Percentiles rank a stretch among this genome's conserved stretches.
These are phyloP conservation scores for Trichoderma endophyticum DNA, from an alignment of 2,329 filamentous ascomycete species.

Conservation along the genomic window DNA sequence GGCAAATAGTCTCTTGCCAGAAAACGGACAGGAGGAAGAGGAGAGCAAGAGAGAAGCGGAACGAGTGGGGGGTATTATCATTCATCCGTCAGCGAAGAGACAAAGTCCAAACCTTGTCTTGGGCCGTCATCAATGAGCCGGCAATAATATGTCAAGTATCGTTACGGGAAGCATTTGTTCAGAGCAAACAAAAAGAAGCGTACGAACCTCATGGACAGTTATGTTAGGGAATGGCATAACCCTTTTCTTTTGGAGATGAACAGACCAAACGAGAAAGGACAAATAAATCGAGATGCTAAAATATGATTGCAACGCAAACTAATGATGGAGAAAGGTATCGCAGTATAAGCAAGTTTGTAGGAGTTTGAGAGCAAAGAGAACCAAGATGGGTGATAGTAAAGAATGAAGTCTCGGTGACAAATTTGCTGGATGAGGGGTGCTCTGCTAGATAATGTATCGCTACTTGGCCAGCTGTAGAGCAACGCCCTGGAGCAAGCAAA, in stretches of 20 bases:
- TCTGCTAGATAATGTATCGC: constrained; percentile 16
- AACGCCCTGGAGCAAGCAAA: constrained; percentile 9
- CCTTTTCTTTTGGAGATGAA: neutral
- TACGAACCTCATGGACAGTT: constrained; percentile 19
- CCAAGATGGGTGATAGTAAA: neutral
- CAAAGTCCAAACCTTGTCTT: constrained; percentile 15
- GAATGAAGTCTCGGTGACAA: constrained; percentile 14
- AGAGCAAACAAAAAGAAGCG: neutral
- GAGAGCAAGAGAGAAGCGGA: neutral
- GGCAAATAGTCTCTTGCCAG: constrained; percentile 9
- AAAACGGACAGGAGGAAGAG: neutral
- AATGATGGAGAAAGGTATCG: neutral
- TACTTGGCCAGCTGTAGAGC: constrained; percentile 10
- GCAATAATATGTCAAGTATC: neutral
- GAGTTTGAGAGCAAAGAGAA: neutral
- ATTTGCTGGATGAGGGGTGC: constrained; percentile 6
- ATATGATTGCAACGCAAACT: constrained; percentile 2
- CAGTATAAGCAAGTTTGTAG: neutral
- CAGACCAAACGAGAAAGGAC: constrained; percentile 6
- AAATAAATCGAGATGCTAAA: neutral
- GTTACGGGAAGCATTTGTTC: neutral
- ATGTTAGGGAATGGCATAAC: constrained; percentile 12
- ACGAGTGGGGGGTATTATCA: constrained; percentile 9
- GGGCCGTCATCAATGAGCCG: constrained; percentile 5
- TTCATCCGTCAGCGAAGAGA: constrained; percentile 12